Evolutionary conservation across 305 asterid species (phyloP), one percentile per base, ranked within the genome.

Genomic region (Fraxinus paxiana): DNA sequence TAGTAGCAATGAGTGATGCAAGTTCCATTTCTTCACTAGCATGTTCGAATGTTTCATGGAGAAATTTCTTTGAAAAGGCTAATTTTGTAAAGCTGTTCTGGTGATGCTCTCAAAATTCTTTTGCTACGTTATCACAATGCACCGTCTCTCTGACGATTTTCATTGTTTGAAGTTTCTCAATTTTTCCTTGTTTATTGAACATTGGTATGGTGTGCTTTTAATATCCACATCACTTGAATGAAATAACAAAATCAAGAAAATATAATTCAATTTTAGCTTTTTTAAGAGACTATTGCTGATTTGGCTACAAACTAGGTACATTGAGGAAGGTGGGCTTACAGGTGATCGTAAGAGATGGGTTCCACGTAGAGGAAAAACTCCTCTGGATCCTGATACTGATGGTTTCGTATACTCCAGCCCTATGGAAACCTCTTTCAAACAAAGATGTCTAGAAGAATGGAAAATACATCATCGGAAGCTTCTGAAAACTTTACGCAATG

Each of bases 331-430:
- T 81, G 99, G 99, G 83, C 98, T 96, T 72, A 94, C 98, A 9
- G 99, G 99, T 87, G 97, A 92, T 43, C 96, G 99, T 83, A 96
- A 92, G 84, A 86, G 99, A 82, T 96, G 98, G 98, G 99, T 96
- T 41, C 99, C 99, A 77, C 97, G 97, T 79, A 87, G 94, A 86
- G 99, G 99, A 77, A 96, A 96, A 89, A 84, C 98, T 85, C 98
- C 99, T 82, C 85, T 96, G 82, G 99, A 96, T 85, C 99, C 98
- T 74, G 98, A 96, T 90, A 98, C 91, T 33, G 94, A 91, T 69
- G 99, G 99, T 67, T 96, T 91, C 82, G 84, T 89, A 78, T 96
- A 96, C 83, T 91, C 97, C 70, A 89, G 90, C 82, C 99, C 98
- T 79, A 88, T 87, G 85, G 99, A 96, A 84, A 94, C 97, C 85